Percentiles rank a stretch among this genome's conserved stretches.
Conservation (phyloP, 257 asterid genomes). For the Lavandula angustifolia region DNA sequence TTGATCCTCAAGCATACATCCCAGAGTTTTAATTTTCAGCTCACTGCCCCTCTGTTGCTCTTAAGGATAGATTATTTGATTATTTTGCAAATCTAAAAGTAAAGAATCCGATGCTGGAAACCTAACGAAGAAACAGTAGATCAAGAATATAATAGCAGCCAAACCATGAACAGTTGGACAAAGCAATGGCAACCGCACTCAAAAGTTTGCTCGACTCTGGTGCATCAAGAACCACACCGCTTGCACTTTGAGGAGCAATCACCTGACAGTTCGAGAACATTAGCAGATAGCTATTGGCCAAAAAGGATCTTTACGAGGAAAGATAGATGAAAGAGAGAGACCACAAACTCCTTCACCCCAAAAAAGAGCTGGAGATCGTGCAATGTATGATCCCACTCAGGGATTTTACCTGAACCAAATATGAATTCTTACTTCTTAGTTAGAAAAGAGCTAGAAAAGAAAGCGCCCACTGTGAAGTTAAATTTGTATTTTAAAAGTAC, state of each 20-base stretch:
- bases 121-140: slow-evolving; percentile 24
- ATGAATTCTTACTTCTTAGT: slow-evolving; percentile 26
- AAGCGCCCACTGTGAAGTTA: slow-evolving; percentile 16
- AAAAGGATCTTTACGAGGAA: slow-evolving; percentile 7
- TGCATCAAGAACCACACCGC: slow-evolving; percentile 87
- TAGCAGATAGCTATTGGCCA: slow-evolving; percentile 18
- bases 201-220: slow-evolving; percentile 96
- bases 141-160: slow-evolving; percentile 34
- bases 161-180: slow-evolving; percentile 88
- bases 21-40: neutral
- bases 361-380: slow-evolving; percentile 86
- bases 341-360: slow-evolving; percentile 92
- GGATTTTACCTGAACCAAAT: slow-evolving; percentile 51
- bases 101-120: slow-evolving; percentile 13
- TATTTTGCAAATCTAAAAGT: neutral
- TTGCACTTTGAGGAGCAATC: slow-evolving; percentile 92
- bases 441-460: slow-evolving; percentile 32
- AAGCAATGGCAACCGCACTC: slow-evolving; percentile 93
- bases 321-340: slow-evolving; percentile 37
- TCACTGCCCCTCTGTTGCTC: neutral
- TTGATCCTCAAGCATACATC: slow-evolving; percentile 17
- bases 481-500: slow-evolving; percentile 39
- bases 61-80: neutral
- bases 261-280: slow-evolving; percentile 50
- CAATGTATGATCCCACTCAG: slow-evolving; percentile 66